These are phyloP conservation scores for Sporothrix euskadiensis DNA, from an alignment of 2,329 filamentous ascomycete species.

Conservation along the genomic window DNA sequence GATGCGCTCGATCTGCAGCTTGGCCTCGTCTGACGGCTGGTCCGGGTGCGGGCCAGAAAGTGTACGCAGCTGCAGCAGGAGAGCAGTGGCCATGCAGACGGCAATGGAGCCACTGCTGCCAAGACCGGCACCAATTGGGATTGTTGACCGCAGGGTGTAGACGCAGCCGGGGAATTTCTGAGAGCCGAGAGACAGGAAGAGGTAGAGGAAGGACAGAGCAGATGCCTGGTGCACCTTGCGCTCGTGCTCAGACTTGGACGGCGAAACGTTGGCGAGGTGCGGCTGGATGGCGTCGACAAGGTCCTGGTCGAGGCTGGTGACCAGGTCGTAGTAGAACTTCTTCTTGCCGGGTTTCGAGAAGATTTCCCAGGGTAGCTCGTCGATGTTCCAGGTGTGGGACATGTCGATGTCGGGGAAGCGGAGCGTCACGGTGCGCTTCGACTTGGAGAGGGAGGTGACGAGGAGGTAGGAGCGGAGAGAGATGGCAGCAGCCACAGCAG, in stretches of 20 bases:
- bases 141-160: conserved; percentile 89
- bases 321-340: conserved; percentile 90
- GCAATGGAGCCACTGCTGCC: conserved; percentile 94
- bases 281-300: conserved; percentile 79
- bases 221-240: conserved; percentile 84
- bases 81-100: conserved; percentile 80
- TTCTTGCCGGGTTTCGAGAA: conserved; percentile 84
- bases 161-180: conserved; percentile 76
- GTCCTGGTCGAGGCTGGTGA: conserved; percentile 80
- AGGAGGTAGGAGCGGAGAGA: conserved; percentile 95
- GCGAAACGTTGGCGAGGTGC: conserved; percentile 71
- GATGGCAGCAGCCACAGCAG: conserved; percentile 91
- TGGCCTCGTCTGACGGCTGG: conserved; percentile 83
- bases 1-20: conserved; percentile 87
- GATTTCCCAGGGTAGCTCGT: conserved; percentile 79
- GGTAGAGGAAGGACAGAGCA: conserved; percentile 84
- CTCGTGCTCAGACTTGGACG: conserved; percentile 63
- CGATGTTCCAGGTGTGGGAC: conserved; percentile 90
- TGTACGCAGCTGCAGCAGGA: conserved; percentile 84
- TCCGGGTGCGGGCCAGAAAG: conserved; percentile 89
- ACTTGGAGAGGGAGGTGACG: conserved; percentile 91
- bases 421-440: conserved; percentile 80
- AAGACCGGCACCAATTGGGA: conserved; percentile 87
- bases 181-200: conserved; percentile 84
- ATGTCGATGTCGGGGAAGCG: conserved; percentile 90